Conservation (phyloP, 495 filamentous ascomycete genomes). For the Immersiella caudata region DNA sequence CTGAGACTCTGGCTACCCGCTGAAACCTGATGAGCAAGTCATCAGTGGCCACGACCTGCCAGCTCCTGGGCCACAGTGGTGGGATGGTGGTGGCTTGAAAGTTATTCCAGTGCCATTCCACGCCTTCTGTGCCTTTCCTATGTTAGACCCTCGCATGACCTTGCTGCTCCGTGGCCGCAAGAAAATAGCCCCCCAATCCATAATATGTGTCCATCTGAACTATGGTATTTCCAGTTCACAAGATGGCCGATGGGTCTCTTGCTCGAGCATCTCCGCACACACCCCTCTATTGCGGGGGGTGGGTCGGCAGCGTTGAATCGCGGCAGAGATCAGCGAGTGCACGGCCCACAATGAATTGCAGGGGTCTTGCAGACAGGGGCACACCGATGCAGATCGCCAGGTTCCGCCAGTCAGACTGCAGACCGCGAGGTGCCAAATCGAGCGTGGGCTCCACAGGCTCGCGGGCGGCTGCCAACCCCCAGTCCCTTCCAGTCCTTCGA, state of each 20-base stretch:
- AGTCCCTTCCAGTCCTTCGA: constrained; percentile 11
- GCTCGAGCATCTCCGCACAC: background rate
- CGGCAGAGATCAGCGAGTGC: constrained; percentile 16
- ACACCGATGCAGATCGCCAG: constrained; percentile 29
- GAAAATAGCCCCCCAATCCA: no score
- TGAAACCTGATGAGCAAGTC: background rate
- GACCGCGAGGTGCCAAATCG: constrained; percentile 23
- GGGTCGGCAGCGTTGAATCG: constrained; percentile 1
- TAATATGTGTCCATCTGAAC: background rate
- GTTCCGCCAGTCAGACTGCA: constrained; percentile 29
- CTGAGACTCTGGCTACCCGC: background rate
- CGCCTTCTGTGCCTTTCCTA: background rate
- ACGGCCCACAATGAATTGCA: constrained; percentile 32
- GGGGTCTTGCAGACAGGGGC: constrained; percentile 29
- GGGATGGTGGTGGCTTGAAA: background rate
- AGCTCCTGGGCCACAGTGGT: background rate
- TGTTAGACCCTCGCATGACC: background rate
- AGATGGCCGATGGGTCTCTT: background rate
- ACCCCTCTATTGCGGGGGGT: constrained; percentile 7
- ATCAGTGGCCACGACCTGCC: background rate
- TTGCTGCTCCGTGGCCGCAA: background rate
- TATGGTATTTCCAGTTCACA: background rate
- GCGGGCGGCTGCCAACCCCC: constrained; percentile 8
- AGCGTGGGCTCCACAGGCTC: constrained; percentile 13
- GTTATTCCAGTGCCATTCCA: constrained; percentile 6